Base-by-base conservation (phyloP, 2,329 filamentous ascomycete genomes). In the Ramichloridium luteum region DNA sequence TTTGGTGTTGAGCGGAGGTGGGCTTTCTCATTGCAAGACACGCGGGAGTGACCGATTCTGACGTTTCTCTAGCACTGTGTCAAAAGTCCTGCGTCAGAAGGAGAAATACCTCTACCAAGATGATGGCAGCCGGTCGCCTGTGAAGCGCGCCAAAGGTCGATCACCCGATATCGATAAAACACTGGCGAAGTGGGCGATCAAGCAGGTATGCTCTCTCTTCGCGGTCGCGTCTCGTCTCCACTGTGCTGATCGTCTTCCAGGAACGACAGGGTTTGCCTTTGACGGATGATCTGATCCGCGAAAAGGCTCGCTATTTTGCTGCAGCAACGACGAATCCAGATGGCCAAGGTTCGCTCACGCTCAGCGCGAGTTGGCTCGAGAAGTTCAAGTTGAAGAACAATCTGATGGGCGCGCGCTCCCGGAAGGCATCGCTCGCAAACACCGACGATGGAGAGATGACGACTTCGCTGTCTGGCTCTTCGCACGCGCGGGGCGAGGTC, bases 1-100 rank as follows among this genome's bases (percentile, higher is more conserved):
- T 98, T 98, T 60, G 88, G 86, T 20, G 90, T 98, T 31, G 90
- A 98, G 62, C 68, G 90, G 78, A 96, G 90, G 90, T 96, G 76
- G 56, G 62, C n/a, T 23, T n/a, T n/a, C n/a, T 8, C 20, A 23
- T 23, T 23, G 20, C 20, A 23, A 16, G 8, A 23, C 20, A 23
- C 8, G 8, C n/a, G 20, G 8, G 20, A 8, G n/a, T 8, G n/a
- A 23, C 20, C 27, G 29, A 31, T 37, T 25, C 40, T 43, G 25
- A 46, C 37, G 25, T 38, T 35, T 38, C 28, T 49, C 35, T 56
- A 98, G 90, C 62, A 98, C 90, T 29, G 90, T 98, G n/a, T 98
- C 90, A 33, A 98, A 98, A 56, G 90, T 96, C 34, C 60, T 98
- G 43, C 77, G 88, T 32, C 79, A 93, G 51, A 93, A 88, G 61